Conservation (phyloP, 2,329 filamentous ascomycete species). For the Penicillium sp. region DNA sequence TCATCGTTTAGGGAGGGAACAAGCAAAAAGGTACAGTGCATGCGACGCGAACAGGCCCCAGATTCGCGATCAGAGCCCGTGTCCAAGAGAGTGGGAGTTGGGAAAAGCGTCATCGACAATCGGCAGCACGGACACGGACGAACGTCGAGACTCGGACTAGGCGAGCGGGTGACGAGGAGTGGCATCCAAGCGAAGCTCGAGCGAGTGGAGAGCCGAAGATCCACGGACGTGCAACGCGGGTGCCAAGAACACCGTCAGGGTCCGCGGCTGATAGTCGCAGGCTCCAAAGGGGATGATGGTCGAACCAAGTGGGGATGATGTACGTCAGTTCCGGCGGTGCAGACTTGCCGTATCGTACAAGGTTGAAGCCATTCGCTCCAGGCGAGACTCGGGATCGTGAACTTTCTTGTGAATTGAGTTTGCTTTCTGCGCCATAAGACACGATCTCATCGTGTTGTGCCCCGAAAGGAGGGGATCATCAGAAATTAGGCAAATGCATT, state of each 20-base stretch:
- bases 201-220: conserved; percentile 18
- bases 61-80: background rate
- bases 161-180: conserved; percentile 8
- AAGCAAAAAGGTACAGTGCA: background rate
- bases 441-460: background rate
- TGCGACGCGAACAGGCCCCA: background rate
- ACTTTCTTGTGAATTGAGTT: conserved; percentile 1
- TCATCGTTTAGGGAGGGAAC: background rate
- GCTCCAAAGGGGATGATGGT: background rate
- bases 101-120: background rate
- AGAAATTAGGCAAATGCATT: conserved; percentile 1
- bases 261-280: conserved; percentile 21
- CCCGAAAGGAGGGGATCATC: background rate
- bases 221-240: conserved; percentile 12
- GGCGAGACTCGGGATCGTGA: background rate
- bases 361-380: background rate
- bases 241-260: conserved; percentile 25
- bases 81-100: background rate
- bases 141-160: conserved; percentile 9
- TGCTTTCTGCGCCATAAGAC: background rate
- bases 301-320: conserved; percentile 10
- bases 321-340: conserved; percentile 20
- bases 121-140: conserved; percentile 5
- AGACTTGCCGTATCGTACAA: conserved; percentile 11
- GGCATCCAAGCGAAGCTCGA: conserved; percentile 9